Conservation (phyloP, 2,329 filamentous ascomycete genomes). For the Claviceps citrina region DNA sequence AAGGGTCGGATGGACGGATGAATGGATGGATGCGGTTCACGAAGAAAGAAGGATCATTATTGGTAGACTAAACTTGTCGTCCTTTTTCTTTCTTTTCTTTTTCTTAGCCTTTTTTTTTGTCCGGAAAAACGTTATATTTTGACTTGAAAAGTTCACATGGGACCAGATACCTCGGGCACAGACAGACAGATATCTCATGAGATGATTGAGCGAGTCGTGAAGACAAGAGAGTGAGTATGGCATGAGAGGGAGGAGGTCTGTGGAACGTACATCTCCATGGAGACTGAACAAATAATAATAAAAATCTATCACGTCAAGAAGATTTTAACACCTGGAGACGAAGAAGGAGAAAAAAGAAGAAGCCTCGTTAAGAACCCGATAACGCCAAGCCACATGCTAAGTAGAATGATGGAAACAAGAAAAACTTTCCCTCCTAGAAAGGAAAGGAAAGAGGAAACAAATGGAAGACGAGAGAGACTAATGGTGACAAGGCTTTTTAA, state of each 20-base stretch:
- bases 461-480: conserved; percentile 5
- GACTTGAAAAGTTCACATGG: no score
- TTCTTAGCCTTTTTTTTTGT: neutral
- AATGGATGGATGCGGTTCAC: neutral
- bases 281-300: neutral
- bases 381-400: conserved; percentile 28
- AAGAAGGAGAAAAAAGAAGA: neutral
- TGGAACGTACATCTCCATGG: no score
- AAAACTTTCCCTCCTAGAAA: conserved; percentile 9
- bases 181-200: neutral
- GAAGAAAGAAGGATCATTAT: neutral
- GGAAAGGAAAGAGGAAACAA: neutral
- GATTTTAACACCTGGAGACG: neutral
- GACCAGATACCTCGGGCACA: conserved; percentile 18
- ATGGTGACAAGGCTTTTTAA: neutral
- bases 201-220: conserved; percentile 10
- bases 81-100: neutral
- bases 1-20: no score
- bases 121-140: no score
- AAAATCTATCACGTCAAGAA: no score
- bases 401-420: conserved; percentile 1
- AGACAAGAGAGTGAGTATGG: no score
- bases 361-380: conserved; percentile 10
- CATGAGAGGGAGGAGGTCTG: conserved; percentile 10
- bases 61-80: neutral